These are phyloP conservation scores for Colletotrichum aenigma DNA, from an alignment of 2,329 filamentous ascomycete species.

Conservation along the genomic window DNA sequence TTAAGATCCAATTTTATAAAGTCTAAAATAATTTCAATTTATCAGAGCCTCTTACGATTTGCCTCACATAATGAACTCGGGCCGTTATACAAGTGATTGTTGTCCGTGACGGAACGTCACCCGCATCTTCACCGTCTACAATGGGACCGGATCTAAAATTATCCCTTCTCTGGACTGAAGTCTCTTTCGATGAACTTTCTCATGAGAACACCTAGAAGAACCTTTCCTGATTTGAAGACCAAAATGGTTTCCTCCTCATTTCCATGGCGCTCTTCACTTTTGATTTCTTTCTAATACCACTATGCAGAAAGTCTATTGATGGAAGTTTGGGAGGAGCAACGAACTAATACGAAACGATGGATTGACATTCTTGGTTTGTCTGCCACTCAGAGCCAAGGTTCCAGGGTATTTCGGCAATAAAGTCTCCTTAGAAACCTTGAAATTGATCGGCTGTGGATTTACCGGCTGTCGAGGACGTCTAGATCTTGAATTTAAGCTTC, in stretches of 20 bases:
- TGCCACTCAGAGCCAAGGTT: background rate
- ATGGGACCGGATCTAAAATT: background rate
- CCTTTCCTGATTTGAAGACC: background rate
- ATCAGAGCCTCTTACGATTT: no score
- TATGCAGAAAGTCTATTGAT: background rate
- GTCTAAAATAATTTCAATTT: no score
- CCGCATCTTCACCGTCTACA: no score
- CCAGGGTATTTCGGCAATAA: background rate
- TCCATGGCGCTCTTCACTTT: background rate
- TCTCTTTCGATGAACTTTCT: background rate
- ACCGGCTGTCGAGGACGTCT: background rate
- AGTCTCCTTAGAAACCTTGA: background rate
- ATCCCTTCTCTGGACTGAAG: background rate
- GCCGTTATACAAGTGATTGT: no score
- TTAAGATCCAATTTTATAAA: no score
- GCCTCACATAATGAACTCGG: no score
- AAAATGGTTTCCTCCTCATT: background rate
- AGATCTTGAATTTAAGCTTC: background rate
- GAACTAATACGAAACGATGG: background rate
- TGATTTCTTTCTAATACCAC: background rate
- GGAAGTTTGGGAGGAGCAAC: background rate
- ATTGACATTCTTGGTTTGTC: background rate
- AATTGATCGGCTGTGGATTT: background rate
- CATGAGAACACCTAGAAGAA: background rate
- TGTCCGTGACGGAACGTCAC: no score